Percentiles rank a stretch among this genome's conserved stretches.
These are phyloP conservation scores for Drosera capensis DNA, from an alignment of 148 eudicot species.

Conservation along the genomic window DNA sequence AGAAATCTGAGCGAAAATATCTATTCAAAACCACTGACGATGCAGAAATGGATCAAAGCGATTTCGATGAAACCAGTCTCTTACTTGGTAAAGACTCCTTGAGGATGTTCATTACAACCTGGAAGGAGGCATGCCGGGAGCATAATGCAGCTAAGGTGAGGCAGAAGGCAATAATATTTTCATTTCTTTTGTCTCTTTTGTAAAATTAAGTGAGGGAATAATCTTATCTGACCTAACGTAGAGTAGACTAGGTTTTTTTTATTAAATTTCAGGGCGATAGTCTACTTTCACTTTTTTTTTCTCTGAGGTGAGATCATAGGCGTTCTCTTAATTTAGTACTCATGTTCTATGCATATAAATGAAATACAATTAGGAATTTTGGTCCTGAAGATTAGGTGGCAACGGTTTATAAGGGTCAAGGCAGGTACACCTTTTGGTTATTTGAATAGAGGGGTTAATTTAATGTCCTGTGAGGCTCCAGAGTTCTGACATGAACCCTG, in stretches of 20 bases:
- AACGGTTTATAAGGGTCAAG: too few relatives aligned
- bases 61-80: slow-evolving; percentile 8
- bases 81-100: slow-evolving; percentile 31
- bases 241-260: background rate
- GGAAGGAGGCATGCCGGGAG: slow-evolving; percentile 74
- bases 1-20: slow-evolving; percentile 6
- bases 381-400: too few relatives aligned
- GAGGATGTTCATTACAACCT: slow-evolving; percentile 51
- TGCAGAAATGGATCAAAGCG: slow-evolving; percentile 2
- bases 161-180: background rate
- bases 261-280: background rate
- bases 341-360: too few relatives aligned
- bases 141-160: slow-evolving; percentile 54
- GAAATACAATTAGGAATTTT: too few relatives aligned
- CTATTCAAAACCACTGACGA: background rate
- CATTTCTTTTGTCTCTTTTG: background rate
- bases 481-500: too few relatives aligned
- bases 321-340: too few relatives aligned
- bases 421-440: too few relatives aligned
- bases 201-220: too few relatives aligned
- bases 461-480: too few relatives aligned
- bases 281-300: background rate
- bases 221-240: background rate
- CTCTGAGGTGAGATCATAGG: too few relatives aligned
- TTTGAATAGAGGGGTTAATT: too few relatives aligned